Evolutionary conservation across 2,329 filamentous ascomycete species (phyloP).

Genomic region (Madurella fahalii): DNA sequence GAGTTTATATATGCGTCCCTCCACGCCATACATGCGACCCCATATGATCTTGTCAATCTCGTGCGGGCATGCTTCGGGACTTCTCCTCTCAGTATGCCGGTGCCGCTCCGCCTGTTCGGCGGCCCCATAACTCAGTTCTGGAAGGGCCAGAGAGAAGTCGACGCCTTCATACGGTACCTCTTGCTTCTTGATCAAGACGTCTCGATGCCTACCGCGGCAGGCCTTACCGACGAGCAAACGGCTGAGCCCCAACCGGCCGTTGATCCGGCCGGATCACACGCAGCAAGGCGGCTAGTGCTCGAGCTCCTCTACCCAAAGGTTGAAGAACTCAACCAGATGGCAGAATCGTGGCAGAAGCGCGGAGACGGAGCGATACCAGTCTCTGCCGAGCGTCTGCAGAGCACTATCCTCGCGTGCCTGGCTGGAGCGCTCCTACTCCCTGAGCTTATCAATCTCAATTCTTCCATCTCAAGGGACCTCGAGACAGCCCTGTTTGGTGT

Average conservation of each 20-base stretch:
- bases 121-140: slow-evolving; percentile 47
- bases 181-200: slow-evolving; percentile 44
- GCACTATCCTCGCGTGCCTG: slow-evolving; percentile 47
- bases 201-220: background rate
- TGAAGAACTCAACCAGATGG: slow-evolving; percentile 45
- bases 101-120: slow-evolving; percentile 39
- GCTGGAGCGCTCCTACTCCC: slow-evolving; percentile 44
- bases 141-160: slow-evolving; percentile 41
- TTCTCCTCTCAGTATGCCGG: slow-evolving; percentile 30
- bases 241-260: slow-evolving; percentile 24
- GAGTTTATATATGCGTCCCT: slow-evolving; percentile 65
- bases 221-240: slow-evolving; percentile 4
- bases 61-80: slow-evolving; percentile 65
- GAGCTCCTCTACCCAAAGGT: slow-evolving; percentile 53
- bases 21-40: slow-evolving; percentile 59
- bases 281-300: slow-evolving; percentile 48
- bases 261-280: slow-evolving; percentile 38
- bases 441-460: slow-evolving; percentile 44
- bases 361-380: slow-evolving; percentile 46
- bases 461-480: slow-evolving; percentile 46
- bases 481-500: slow-evolving; percentile 41
- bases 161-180: slow-evolving; percentile 49
- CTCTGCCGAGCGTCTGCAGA: slow-evolving; percentile 50
- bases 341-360: slow-evolving; percentile 44
- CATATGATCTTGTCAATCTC: slow-evolving; percentile 63